Conservation (phyloP, 768 basidiomycete species). For the Termitomyces sp. region DNA sequence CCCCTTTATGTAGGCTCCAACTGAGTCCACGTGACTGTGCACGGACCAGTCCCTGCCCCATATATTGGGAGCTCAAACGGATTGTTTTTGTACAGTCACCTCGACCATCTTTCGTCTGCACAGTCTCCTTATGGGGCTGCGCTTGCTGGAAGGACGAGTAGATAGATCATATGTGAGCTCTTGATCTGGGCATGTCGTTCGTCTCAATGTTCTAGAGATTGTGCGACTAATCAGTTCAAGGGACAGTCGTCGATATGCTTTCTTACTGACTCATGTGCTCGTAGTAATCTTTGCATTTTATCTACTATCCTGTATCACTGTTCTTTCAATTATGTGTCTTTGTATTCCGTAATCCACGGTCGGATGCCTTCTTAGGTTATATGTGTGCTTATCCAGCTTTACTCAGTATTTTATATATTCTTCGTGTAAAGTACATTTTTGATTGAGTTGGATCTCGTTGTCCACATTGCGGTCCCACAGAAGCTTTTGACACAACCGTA, state of each 20-base stretch:
- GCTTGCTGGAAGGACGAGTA: constrained; percentile 36
- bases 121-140: constrained; percentile 10
- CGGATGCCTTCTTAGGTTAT: background rate
- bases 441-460: background rate
- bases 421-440: background rate
- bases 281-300: background rate
- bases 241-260: constrained; percentile 28
- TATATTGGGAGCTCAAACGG: constrained; percentile 17
- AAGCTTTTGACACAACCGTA: background rate
- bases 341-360: background rate
- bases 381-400: background rate
- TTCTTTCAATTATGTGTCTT: background rate
- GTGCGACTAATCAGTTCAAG: constrained; percentile 70
- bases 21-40: constrained; percentile 23
- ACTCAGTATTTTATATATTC: no score
- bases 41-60: constrained; percentile 39
- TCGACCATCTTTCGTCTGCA: constrained; percentile 7
- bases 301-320: background rate
- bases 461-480: background rate
- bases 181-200: constrained; percentile 71
- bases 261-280: no score
- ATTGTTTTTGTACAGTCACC: constrained; percentile 15
- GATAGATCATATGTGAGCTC: constrained; percentile 26
- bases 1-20: background rate
- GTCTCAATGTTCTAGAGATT: constrained; percentile 37